Conservation (phyloP, 768 basidiomycete species). For the Amanita molliuscula region DNA sequence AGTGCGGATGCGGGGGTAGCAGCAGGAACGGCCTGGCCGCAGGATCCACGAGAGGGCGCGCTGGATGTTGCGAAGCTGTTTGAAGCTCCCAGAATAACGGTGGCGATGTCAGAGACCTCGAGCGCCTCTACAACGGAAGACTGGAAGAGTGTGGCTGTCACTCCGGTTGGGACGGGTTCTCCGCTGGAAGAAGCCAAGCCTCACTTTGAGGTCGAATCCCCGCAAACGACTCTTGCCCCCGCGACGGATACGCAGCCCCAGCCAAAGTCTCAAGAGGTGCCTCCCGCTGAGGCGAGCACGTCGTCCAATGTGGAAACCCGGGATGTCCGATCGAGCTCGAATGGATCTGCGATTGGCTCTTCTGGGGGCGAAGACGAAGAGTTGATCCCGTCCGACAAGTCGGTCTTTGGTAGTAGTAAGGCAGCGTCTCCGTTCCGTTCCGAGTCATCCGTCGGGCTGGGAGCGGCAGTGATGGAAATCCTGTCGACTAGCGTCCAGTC, state of each 20-base stretch:
- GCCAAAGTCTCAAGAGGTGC: not conserved
- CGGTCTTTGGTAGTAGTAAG: conserved; percentile 2
- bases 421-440: not conserved
- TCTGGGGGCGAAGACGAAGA: not conserved
- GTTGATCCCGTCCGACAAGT: not conserved
- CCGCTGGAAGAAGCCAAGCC: not conserved
- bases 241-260: not conserved
- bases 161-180: not conserved
- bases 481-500: not conserved
- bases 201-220: not conserved
- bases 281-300: not conserved
- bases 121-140: not conserved
- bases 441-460: not conserved
- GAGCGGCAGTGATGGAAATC: not conserved
- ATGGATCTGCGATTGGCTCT: not conserved
- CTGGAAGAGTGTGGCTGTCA: not conserved
- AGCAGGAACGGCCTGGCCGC: not conserved
- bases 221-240: not conserved
- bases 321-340: not conserved
- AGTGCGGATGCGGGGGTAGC: not conserved
- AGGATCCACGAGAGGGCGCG: not conserved
- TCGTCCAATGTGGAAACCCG: not conserved
- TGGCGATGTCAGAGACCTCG: not conserved
- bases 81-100: not conserved
- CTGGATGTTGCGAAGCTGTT: not conserved